These are phyloP conservation scores for Aspergillus aculeatus DNA, from an alignment of 2,329 filamentous ascomycete species.

Conservation along the genomic window DNA sequence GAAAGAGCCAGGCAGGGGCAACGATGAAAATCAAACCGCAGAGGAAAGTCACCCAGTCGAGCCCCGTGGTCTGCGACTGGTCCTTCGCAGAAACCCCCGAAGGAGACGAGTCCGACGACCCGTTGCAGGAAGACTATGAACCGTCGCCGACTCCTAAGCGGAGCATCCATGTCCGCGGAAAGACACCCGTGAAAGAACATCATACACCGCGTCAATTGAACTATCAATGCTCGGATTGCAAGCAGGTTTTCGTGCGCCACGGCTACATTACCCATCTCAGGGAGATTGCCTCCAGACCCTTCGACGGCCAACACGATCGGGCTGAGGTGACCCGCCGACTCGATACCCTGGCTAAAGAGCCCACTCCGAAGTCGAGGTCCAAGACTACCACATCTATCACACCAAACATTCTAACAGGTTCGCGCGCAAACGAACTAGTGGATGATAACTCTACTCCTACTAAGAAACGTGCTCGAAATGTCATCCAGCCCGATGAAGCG, in stretches of 20 bases:
- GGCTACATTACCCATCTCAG: slow-evolving; percentile 16
- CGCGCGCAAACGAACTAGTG: background rate
- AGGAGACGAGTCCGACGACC: slow-evolving; percentile 44
- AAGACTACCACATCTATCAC: background rate
- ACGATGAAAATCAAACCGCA: slow-evolving; percentile 16
- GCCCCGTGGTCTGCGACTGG: slow-evolving; percentile 35
- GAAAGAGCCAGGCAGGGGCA: slow-evolving; percentile 23
- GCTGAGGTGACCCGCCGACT: slow-evolving; percentile 9
- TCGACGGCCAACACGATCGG: slow-evolving; percentile 14
- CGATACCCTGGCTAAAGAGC: slow-evolving; percentile 1
- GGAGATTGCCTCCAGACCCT: slow-evolving; percentile 7
- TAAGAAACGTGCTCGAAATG: slow-evolving; percentile 16
- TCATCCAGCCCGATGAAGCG: slow-evolving; percentile 33
- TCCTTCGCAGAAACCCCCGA: slow-evolving; percentile 36
- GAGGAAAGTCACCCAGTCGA: slow-evolving; percentile 28
- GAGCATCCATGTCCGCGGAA: slow-evolving; percentile 24
- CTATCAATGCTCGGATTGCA: slow-evolving; percentile 14
- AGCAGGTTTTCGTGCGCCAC: slow-evolving; percentile 9
- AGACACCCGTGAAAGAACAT: slow-evolving; percentile 5
- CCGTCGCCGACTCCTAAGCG: slow-evolving; percentile 32
- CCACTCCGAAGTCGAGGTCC: slow-evolving; percentile 9
- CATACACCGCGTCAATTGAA: slow-evolving; percentile 5
- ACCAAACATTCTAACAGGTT: background rate
- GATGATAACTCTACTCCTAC: slow-evolving; percentile 17
- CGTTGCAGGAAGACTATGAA: slow-evolving; percentile 36